These are phyloP conservation scores for Colletotrichum cuscutae DNA, from an alignment of 2,329 filamentous ascomycete genomes.

Conservation along the genomic window DNA sequence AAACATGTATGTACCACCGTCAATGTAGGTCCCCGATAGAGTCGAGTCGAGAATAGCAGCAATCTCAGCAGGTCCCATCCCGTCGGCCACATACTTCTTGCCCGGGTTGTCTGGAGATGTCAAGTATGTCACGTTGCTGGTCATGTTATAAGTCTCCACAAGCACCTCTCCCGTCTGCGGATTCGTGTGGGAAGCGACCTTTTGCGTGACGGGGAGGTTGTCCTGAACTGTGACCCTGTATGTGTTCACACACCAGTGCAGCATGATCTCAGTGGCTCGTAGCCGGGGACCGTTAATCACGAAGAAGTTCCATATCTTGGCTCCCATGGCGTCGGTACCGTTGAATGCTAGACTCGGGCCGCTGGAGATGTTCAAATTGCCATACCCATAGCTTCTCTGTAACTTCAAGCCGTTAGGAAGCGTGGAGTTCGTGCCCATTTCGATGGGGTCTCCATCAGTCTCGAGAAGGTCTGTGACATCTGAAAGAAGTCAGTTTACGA, in stretches of 20 bases:
- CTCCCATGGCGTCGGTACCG: not conserved
- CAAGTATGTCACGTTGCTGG: conserved; percentile 9
- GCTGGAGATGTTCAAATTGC: conserved; percentile 8
- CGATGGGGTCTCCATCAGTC: not conserved
- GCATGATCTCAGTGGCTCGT: not conserved
- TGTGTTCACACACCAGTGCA: conserved; percentile 25
- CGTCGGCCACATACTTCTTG: conserved; percentile 4
- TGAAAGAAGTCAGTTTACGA: not conserved
- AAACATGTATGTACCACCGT: not conserved
- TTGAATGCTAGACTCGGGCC: conserved; percentile 6
- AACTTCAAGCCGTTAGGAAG: conserved; percentile 6
- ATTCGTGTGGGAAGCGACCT: conserved; percentile 4
- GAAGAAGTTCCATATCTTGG: conserved; percentile 17
- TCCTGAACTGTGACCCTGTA: conserved; percentile 13
- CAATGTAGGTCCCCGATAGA: not conserved
- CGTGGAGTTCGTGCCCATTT: not conserved
- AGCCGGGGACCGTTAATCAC: not conserved
- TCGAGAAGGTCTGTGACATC: not conserved
- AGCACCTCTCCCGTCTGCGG: not conserved
- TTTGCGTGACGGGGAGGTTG: conserved; percentile 10
- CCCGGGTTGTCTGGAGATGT: conserved; percentile 13
- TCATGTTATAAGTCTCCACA: conserved; percentile 4
- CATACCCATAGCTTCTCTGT: not conserved
- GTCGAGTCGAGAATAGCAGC: not conserved
- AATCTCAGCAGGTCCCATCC: not conserved